phyloP scores from a whole-genome alignment of 2,329 filamentous ascomycete species.

The Pleoardoris graminearum region DNA sequence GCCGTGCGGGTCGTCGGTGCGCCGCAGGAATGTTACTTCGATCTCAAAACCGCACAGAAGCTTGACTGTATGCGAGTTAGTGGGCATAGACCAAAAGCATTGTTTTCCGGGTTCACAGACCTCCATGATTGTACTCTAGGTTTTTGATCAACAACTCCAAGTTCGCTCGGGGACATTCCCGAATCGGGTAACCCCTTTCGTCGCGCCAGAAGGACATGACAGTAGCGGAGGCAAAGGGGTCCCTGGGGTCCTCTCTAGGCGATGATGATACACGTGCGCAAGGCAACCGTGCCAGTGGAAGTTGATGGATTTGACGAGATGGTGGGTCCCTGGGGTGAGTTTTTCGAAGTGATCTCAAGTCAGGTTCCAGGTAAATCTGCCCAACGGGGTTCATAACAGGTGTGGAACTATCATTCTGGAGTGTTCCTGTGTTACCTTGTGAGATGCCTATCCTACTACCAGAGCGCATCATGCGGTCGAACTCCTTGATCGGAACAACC shows the following conservation, averaged over 20 bases:
- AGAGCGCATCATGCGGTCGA: conserved; percentile 41
- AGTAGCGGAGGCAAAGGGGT: conserved; percentile 59
- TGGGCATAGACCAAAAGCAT: background rate
- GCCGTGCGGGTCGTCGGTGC: conserved; percentile 39
- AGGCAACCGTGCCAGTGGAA: no score
- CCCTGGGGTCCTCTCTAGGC: no score
- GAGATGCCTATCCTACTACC: conserved; percentile 61
- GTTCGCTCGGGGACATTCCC: conserved; percentile 62
- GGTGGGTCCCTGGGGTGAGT: conserved; percentile 52
- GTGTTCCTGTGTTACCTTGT: conserved; percentile 64
- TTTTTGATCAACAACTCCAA: conserved; percentile 55
- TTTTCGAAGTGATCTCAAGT: conserved; percentile 63
- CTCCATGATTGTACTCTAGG: conserved; percentile 55
- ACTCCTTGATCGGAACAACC: conserved; percentile 64
- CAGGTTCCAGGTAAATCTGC: conserved; percentile 68
- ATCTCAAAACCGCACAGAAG: conserved; percentile 80
- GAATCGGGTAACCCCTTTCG: conserved; percentile 55
- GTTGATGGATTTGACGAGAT: no score
- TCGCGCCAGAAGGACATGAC: conserved; percentile 69
- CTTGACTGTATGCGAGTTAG: conserved; percentile 41
- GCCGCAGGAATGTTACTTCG: conserved; percentile 72
- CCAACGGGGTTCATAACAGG: conserved; percentile 62
- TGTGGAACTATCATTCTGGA: conserved; percentile 67
- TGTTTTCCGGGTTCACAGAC: background rate
- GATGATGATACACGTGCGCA: no score